These are phyloP conservation scores for Nymphaea colorata DNA, from an alignment of 164 flowering plant species.

Conservation along the genomic window DNA sequence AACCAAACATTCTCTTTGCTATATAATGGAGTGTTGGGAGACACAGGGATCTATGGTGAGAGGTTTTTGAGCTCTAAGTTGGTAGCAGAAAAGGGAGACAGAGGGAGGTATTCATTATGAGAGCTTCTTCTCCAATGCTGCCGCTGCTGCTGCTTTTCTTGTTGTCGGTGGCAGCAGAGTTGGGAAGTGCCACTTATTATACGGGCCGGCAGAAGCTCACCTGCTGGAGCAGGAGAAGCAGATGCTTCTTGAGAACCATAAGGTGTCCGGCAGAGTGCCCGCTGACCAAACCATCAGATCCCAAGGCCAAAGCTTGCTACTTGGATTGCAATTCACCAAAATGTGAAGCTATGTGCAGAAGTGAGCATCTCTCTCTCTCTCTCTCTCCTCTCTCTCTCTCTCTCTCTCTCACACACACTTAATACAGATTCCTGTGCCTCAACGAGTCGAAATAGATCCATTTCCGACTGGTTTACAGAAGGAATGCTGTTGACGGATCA, in stretches of 20 bases:
- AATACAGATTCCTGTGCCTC: background rate
- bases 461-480: background rate
- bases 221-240: slow-evolving; percentile 10
- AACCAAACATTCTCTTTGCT: too few species aligned
- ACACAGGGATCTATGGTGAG: too few species aligned
- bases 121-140: too few species aligned
- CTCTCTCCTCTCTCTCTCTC: background rate
- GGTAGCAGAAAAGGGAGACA: too few species aligned
- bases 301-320: slow-evolving; percentile 21
- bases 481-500: background rate
- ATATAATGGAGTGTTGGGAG: too few species aligned
- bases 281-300: slow-evolving; percentile 10
- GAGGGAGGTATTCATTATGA: too few species aligned
- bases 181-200: slow-evolving; percentile 4
- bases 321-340: slow-evolving; percentile 25
- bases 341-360: slow-evolving; percentile 27
- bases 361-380: slow-evolving; percentile 12
- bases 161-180: background rate
- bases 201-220: slow-evolving; percentile 3
- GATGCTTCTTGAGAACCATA: slow-evolving; percentile 14
- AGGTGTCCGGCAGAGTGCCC: slow-evolving; percentile 24
- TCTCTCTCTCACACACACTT: background rate
- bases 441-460: background rate
- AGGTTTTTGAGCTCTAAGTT: too few species aligned
- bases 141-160: slow-evolving; percentile 7